phyloP scores from a whole-genome alignment of 1,139 yeast genomes.

The Ogataea hybrid region DNA sequence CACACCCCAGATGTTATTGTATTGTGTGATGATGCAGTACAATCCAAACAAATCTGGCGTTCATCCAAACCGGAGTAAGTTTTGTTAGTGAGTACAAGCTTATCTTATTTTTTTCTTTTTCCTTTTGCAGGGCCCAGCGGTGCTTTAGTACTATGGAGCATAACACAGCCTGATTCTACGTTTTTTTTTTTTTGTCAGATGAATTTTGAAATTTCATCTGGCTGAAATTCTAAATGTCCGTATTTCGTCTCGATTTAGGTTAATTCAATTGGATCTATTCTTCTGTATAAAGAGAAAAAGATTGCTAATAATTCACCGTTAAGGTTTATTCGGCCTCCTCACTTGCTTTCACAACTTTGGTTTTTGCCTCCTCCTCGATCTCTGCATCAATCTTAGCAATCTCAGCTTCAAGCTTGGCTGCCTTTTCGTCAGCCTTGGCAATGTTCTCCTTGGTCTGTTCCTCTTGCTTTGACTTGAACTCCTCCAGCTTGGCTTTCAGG shows the following conservation, averaged over 20 bases:
- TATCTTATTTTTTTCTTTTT: conserved; percentile 7
- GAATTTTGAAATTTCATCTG: conserved; percentile 3
- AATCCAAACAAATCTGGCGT: background rate
- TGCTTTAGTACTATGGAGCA: background rate
- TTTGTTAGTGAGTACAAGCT: conserved; percentile 1
- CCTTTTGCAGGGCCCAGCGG: background rate
- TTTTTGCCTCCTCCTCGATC: conserved; percentile 28
- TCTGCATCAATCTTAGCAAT: conserved; percentile 30
- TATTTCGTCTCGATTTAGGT: background rate
- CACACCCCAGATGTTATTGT: background rate
- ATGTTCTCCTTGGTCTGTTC: conserved; percentile 77
- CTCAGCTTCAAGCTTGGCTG: conserved; percentile 58
- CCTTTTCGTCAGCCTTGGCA: conserved; percentile 71
- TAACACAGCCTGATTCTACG: background rate
- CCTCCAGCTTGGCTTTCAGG: conserved; percentile 71
- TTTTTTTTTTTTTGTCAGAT: background rate
- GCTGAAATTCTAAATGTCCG: background rate
- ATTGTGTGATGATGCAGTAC: background rate
- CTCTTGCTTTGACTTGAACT: conserved; percentile 72
- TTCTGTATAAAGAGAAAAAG: conserved; percentile 4
- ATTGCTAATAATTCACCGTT: background rate
- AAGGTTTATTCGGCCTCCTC: conserved; percentile 16
- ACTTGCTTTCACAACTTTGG: conserved; percentile 17
- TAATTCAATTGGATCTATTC: conserved; percentile 3
- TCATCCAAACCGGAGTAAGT: background rate